Conservation (phyloP, 805 yeast genomes). For the Saccharomycopsis schoenii region DNA sequence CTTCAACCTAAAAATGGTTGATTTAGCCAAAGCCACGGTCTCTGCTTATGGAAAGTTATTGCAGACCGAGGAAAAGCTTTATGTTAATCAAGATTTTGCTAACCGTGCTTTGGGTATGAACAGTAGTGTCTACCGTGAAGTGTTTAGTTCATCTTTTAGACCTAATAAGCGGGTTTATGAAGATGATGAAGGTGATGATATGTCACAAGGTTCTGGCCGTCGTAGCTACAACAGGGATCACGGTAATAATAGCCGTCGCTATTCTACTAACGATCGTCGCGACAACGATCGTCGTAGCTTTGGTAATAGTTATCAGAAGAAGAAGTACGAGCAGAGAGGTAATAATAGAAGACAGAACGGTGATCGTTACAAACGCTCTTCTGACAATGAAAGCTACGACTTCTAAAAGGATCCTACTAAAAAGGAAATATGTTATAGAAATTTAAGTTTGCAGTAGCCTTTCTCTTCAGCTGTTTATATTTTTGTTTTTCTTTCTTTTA, state of each 20-base stretch:
- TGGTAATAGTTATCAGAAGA: slow-evolving; percentile 20
- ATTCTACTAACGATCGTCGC: background rate
- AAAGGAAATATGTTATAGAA: background rate
- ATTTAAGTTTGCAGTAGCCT: background rate
- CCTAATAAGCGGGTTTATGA: background rate
- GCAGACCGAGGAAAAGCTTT: background rate
- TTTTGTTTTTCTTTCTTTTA: background rate
- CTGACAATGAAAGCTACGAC: slow-evolving; percentile 2
- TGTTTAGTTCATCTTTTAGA: background rate
- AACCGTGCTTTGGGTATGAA: slow-evolving; percentile 3
- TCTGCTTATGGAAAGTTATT: background rate
- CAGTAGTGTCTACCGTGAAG: background rate
- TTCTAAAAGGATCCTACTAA: background rate
- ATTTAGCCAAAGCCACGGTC: background rate
- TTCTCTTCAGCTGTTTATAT: background rate
- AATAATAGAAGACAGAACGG: slow-evolving; percentile 5
- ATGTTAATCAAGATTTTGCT: background rate
- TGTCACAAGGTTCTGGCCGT: background rate
- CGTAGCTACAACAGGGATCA: background rate
- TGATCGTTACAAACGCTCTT: slow-evolving; percentile 20
- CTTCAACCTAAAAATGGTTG: background rate
- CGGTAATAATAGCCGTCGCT: background rate
- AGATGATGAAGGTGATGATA: background rate
- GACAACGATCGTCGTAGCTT: slow-evolving; percentile 21
- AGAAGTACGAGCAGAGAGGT: slow-evolving; percentile 18